Percentiles rank a stretch among this genome's conserved stretches.
Evolutionary conservation across 2,329 filamentous ascomycete genomes (phyloP).

Genomic region (Pseudocercospora cruenta): DNA sequence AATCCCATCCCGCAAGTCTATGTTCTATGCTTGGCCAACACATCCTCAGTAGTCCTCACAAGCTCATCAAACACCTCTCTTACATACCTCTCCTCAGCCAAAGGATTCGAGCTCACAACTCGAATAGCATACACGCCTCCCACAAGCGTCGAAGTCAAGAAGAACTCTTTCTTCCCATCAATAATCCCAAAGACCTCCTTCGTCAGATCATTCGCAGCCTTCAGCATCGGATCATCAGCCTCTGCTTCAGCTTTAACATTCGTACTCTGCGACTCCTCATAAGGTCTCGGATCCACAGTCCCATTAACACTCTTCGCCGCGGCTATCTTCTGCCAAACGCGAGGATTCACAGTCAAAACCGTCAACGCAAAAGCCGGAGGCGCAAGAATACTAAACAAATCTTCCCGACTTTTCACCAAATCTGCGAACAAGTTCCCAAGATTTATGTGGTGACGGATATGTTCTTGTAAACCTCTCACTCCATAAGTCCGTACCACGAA

Average conservation of each 20-base stretch:
- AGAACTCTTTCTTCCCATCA: slow-evolving; percentile 76
- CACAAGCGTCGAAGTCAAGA: slow-evolving; percentile 77
- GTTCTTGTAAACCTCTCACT: slow-evolving; percentile 71
- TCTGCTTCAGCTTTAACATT: slow-evolving; percentile 21
- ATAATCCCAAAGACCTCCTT: slow-evolving; percentile 75
- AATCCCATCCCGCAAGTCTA: background rate
- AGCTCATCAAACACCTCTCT: slow-evolving; percentile 74
- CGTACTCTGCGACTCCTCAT: slow-evolving; percentile 8
- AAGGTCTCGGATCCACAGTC: slow-evolving; percentile 30
- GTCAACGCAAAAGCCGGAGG: slow-evolving; percentile 77
- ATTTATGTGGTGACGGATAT: slow-evolving; percentile 70
- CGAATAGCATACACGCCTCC: slow-evolving; percentile 77
- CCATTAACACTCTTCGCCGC: slow-evolving; percentile 36
- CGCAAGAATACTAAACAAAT: slow-evolving; percentile 77
- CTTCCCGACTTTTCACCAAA: slow-evolving; percentile 60
- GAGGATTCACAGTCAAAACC: slow-evolving; percentile 68
- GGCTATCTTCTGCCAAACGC: slow-evolving; percentile 33
- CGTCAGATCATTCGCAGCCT: slow-evolving; percentile 68
- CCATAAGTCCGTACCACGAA: slow-evolving; percentile 88
- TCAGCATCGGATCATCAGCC: slow-evolving; percentile 47
- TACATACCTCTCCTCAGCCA: slow-evolving; percentile 73
- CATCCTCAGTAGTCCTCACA: slow-evolving; percentile 64
- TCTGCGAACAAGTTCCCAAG: slow-evolving; percentile 72
- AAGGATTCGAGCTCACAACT: slow-evolving; percentile 72
- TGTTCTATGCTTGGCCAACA: slow-evolving; percentile 39